Conservation (phyloP, 768 basidiomycete species). For the Fibroporia radiculosa region DNA sequence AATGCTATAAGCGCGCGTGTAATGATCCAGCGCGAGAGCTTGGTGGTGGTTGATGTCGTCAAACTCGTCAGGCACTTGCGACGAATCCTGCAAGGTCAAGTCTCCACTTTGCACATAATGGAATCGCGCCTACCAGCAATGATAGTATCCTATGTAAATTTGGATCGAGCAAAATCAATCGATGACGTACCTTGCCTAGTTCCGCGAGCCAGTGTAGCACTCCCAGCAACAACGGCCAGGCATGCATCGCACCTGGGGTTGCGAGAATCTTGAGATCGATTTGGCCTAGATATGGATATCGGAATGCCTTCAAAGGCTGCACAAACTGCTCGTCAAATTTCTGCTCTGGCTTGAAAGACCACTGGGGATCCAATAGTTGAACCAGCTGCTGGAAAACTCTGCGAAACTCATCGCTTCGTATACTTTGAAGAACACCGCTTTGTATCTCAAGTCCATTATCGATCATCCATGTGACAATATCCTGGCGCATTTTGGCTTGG, state of each 20-base stretch:
- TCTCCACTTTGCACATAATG: conserved; percentile 55
- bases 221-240: conserved; percentile 87
- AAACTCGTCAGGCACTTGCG: conserved; percentile 65
- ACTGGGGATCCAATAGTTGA: conserved; percentile 58
- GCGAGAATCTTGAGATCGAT: conserved; percentile 84
- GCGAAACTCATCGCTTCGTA: conserved; percentile 83
- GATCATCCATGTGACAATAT: conserved; percentile 67
- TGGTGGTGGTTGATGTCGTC: conserved; percentile 66
- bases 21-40: conserved; percentile 73
- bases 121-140: conserved; percentile 20
- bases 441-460: conserved; percentile 59
- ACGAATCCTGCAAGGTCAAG: conserved; percentile 57
- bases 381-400: conserved; percentile 78
- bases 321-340: conserved; percentile 82
- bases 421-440: conserved; percentile 61
- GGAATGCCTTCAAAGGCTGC: conserved; percentile 60
- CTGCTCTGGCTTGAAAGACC: conserved; percentile 45
- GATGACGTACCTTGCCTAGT: conserved; percentile 61
- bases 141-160: background rate
- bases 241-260: conserved; percentile 82
- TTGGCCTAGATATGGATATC: conserved; percentile 74
- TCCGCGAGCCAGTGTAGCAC: conserved; percentile 91
- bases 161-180: background rate
- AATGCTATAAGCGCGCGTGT: conserved; percentile 53
- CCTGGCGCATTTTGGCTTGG: conserved; percentile 68